A percentile compares a stretch with the other conserved stretches of the same genome.
Conservation (phyloP, 1,284 basidiomycete species). For the Meira miltonrushii region DNA sequence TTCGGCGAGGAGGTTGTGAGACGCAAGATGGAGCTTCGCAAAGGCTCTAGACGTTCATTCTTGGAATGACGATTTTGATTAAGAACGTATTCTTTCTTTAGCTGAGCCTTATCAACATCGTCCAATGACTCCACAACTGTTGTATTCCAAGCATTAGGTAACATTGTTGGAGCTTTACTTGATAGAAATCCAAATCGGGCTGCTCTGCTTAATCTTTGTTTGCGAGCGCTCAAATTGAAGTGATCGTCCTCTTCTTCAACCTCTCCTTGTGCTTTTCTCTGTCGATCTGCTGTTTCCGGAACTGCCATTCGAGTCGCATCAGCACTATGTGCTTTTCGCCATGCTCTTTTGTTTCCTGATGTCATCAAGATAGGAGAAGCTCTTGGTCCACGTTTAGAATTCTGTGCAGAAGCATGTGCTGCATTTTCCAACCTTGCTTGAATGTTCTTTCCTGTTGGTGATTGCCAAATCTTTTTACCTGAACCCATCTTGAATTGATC, state of each 20-base stretch:
- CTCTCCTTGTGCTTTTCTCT: not conserved
- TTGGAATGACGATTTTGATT: not conserved
- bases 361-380: too few species aligned
- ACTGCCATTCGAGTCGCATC: not conserved
- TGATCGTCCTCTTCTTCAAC: not conserved
- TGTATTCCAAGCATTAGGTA: conserved; percentile 1
- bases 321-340: too few species aligned
- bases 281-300: not conserved
- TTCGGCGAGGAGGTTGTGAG: conserved; percentile 1
- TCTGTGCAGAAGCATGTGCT: too few species aligned
- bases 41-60: not conserved
- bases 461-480: too few species aligned
- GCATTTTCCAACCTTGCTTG: too few species aligned
- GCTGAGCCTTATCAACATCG: not conserved
- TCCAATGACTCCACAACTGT: not conserved
- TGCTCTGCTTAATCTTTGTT: conserved; percentile 4
- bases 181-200: conserved; percentile 1
- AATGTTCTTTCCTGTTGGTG: too few species aligned
- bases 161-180: not conserved
- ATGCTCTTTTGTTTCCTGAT: too few species aligned
- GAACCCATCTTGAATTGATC: too few species aligned
- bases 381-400: too few species aligned
- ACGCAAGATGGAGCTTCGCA: not conserved
- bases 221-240: conserved; percentile 1
- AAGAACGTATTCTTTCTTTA: not conserved